Evolutionary conservation across 179 eudicot species (phyloP).

Genomic region (Beta corolliflora): DNA sequence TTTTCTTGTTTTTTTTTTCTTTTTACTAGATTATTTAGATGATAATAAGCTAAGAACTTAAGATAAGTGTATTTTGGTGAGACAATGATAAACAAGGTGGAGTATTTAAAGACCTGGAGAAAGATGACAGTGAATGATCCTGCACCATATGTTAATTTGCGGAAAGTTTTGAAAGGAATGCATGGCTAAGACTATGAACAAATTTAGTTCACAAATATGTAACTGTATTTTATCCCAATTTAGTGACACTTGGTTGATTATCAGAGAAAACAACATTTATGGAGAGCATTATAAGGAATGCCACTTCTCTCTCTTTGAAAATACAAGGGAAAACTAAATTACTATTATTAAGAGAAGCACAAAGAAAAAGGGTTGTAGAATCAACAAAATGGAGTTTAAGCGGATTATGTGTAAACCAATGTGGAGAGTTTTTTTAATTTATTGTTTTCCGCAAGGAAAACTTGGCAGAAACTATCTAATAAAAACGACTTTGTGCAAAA

Average conservation of each 20-base stretch:
- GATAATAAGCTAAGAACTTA: not conserved
- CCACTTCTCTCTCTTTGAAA: too few relatives aligned
- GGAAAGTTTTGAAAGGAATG: not conserved
- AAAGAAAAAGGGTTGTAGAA: too few relatives aligned
- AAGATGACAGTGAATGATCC: not conserved
- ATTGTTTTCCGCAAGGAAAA: too few relatives aligned
- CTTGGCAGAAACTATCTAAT: too few relatives aligned
- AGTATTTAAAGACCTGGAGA: not conserved
- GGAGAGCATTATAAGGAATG: too few relatives aligned
- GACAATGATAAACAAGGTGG: not conserved
- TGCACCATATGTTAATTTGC: conserved; percentile 7
- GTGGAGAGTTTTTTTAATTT: too few relatives aligned
- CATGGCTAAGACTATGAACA: not conserved
- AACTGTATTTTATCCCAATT: not conserved
- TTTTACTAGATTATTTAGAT: not conserved
- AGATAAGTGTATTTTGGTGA: not conserved
- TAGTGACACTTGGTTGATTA: not conserved
- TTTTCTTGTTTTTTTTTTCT: not conserved
- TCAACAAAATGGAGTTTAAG: too few relatives aligned
- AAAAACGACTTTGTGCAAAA: too few relatives aligned
- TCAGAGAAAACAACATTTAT: not conserved
- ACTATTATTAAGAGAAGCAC: too few relatives aligned
- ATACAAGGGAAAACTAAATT: too few relatives aligned
- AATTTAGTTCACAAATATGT: not conserved
- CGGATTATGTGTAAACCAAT: too few relatives aligned